Base-by-base conservation (phyloP, 2,329 filamentous ascomycete genomes). In the Dactylonectria estremocensis region DNA sequence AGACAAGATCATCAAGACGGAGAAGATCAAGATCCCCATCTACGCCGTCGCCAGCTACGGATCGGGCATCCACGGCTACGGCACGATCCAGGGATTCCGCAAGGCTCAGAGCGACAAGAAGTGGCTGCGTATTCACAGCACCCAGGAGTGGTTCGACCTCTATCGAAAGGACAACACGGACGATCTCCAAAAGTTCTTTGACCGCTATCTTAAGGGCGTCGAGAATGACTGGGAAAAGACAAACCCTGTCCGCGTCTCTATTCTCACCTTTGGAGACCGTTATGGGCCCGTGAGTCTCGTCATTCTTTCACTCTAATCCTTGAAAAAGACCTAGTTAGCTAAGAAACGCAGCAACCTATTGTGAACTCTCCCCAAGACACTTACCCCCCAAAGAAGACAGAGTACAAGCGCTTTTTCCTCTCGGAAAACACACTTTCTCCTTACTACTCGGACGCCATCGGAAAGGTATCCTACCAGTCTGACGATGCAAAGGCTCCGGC, bases 111-210 rank as follows among this genome's bases (percentile, higher is more conserved):
- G 64, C 37, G 18, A 45, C 16, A 24, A 24, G 3, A 46, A 61
- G 14, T 54, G 61, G 7, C 40, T 55, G 3, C 68, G 69, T 6
- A 63, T 78, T 0, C 77, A 78, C 49, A 37, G 65, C 1, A 73
- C 73, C 0, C 75, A 78, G 37, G 77, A 79, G 40, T 78, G 77
- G 76, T 66, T 72, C 28, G 77, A 79, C 49, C n/a, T 79, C 1
- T 79, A 78, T 56, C 64, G 35, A 8, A 35, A 57, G 2, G 61
- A 69, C 5, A 48, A 66, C 1, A 74, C 46, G 0, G 69, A 76
- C 18, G 74, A 78, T 9, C 53, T 77, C 3, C 70, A 71, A 13
- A 31, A 48, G 52, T 75, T 61, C 67, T 74, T 72, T 20, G 69
- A 73, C 40, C 61, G 48, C 3, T 76, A 73, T 45, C 28, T 67